Base-by-base conservation (phyloP, 495 filamentous ascomycete species). In the Podospora pseudoanserina region DNA sequence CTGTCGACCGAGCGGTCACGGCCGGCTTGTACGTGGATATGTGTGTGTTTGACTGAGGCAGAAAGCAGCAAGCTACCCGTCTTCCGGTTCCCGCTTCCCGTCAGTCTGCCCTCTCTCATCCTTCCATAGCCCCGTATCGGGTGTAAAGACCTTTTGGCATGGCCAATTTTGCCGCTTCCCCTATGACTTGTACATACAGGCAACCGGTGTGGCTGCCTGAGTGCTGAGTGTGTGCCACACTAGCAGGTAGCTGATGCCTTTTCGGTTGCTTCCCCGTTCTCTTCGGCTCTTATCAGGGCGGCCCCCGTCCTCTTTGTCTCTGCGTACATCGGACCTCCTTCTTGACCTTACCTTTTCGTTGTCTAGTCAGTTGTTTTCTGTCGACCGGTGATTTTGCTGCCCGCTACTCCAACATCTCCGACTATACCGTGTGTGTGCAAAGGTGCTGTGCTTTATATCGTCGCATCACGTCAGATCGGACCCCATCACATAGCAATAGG, bases 171-270 rank as follows among this genome's bases (percentile, higher is more conserved):
- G 15, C 30, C 54, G 54, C 60, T 64, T 60, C 9, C 66, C 54
- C 63, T 58, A 65, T 63, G 56, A 66, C 66, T 68, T 64, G 69
- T 49, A 49, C 62, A 27, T 49, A 49, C 62, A 20, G 63, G 18
- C 63, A 32, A 19, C 19, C 15, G 54, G 53, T 68, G 69, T 68
- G 63, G 69, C 66, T 62, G 64, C 63, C 66, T 66, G 66, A 20
- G 30, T 26, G 39, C 66, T 66, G 66, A 20, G 30, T 26, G 39
- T 63, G 55, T 62, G 65, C 65, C 64, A 53, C 65, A 27, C 23
- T 60, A 53, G 30, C 53, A 64, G 16, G 32, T 23, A 23, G 23
- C 23, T 23, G 23, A 23, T 60, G 39, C 26, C 7, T 20, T 28
- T 65, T 56, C 34, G 34, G 34, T 11, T 11, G 39, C 39, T 49